Conservation (phyloP, 371 early-diverging fungal species). For the Apophysomyces sp. region DNA sequence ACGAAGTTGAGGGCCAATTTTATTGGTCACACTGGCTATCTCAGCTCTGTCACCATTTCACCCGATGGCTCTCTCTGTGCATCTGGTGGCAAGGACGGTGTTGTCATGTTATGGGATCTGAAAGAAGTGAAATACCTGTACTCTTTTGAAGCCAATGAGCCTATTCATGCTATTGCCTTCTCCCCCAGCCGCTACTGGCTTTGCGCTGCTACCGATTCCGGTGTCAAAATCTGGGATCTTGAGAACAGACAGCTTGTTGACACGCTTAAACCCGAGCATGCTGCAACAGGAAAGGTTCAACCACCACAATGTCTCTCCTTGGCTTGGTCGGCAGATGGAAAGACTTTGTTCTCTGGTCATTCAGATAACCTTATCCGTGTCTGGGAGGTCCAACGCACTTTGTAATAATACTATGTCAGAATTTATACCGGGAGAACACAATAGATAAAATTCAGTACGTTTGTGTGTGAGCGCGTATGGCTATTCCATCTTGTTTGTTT, state of each 20-base stretch:
- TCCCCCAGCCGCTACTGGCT: slow-evolving; percentile 98
- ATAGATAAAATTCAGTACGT: too few relatives aligned
- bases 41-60: slow-evolving; percentile 91
- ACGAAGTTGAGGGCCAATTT: slow-evolving; percentile 93
- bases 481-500: too few relatives aligned
- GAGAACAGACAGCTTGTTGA: slow-evolving; percentile 88
- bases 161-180: slow-evolving; percentile 90
- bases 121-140: slow-evolving; percentile 96
- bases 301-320: slow-evolving; percentile 81
- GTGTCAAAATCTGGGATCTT: slow-evolving; percentile 96
- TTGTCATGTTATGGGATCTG: slow-evolving; percentile 95
- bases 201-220: slow-evolving; percentile 87
- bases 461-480: too few relatives aligned
- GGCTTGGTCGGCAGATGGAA: slow-evolving; percentile 94
- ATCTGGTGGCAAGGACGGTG: slow-evolving; percentile 95
- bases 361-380: slow-evolving; percentile 86
- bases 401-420: too few relatives aligned
- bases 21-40: slow-evolving; percentile 91
- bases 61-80: slow-evolving; percentile 98
- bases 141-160: slow-evolving; percentile 88
- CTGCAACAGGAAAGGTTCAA: slow-evolving; percentile 58
- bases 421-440: too few relatives aligned
- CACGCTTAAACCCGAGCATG: slow-evolving; percentile 83
- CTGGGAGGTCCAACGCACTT: slow-evolving; percentile 46
- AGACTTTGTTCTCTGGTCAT: slow-evolving; percentile 92